Evolutionary conservation across 352 stramenopile species (phyloP), one percentile per base, ranked within the genome.

Genomic region (Phytophthora uliginosa): DNA sequence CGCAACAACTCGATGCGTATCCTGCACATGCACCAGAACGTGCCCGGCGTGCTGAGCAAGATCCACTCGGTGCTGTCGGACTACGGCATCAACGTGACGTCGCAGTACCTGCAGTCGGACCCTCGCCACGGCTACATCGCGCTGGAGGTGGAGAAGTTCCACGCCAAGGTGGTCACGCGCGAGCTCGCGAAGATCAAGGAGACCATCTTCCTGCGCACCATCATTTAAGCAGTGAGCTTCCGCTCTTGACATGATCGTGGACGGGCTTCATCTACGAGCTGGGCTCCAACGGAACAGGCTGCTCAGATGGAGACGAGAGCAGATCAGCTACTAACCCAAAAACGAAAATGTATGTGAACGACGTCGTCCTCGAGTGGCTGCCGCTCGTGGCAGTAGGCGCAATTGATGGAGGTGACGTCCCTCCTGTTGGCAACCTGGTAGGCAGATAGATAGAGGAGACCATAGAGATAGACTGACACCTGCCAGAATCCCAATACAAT

Each of bases 141-240:
- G 12, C 74, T 95, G 9, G 88, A 95, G 63, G 85, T 94, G 36
- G 84, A 95, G 59, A 84, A 92, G 81, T 88, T 93, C 69, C 86
- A 95, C 74, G 83, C 84, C 69, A 85, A 94, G 76, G 80, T 94
- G 61, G 87, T 95, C 48, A 91, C 82, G 59, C 85, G 85, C 56
- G 88, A 95, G 69, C 82, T 95, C 24, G 78, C 82, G 48, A 93
- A 94, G 77, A 95, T 95, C 73, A 92, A 94, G 73, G 88, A 95
- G 71, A 95, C 88, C 40, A 93, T 95, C 63, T 91, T 95, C 66
- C 69, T 95, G 45, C 88, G 88, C 42, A 92, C 88, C 12, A 74
- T 95, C 62, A 63, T 95, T 28, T 95, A 93, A 76, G 50, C 33
- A 47, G 38, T 47, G 24, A 36, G 24, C 28, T 71, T 47, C 24